A percentile compares a stretch with the other conserved stretches of the same genome.
phyloP scores from a whole-genome alignment of 768 basidiomycete genomes.

The Pholiota molesta region DNA sequence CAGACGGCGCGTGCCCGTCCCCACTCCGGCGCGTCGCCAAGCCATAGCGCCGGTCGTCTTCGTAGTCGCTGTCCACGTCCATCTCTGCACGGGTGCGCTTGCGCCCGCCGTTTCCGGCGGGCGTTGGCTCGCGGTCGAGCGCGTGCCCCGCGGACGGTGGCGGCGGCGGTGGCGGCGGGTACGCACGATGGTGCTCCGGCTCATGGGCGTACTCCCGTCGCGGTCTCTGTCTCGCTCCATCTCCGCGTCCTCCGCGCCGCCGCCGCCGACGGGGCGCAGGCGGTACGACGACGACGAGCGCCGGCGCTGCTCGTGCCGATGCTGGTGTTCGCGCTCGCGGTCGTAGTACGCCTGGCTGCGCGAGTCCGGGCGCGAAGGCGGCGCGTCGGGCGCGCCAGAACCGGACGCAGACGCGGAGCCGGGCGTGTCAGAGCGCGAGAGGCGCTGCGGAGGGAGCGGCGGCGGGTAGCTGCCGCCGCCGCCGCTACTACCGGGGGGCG shows the following conservation, averaged over 20 bases:
- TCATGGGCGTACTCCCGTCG: not conserved
- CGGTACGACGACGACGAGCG: not conserved
- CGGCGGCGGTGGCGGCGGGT: not conserved
- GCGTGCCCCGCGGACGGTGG: not conserved
- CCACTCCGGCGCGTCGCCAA: slow-evolving; percentile 15
- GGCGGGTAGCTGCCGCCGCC: slow-evolving; percentile 21
- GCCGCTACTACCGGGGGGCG: not conserved
- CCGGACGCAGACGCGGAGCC: slow-evolving; percentile 54
- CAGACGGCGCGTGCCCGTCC: not conserved
- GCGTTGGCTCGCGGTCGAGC: not conserved
- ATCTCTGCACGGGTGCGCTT: slow-evolving; percentile 66
- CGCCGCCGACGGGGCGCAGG: not conserved
- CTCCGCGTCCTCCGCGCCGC: not conserved
- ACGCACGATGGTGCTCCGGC: not conserved
- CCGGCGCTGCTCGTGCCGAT: not conserved
- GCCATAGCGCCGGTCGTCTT: slow-evolving; percentile 32
- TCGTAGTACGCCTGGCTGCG: slow-evolving; percentile 41
- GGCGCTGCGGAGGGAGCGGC: slow-evolving; percentile 14
- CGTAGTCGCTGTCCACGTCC: slow-evolving; percentile 62
- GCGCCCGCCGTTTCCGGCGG: not conserved
- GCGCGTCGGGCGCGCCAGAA: slow-evolving; percentile 35
- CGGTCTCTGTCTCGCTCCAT: not conserved
- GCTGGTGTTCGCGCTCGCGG: slow-evolving; percentile 29
- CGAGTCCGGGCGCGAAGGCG: slow-evolving; percentile 54
- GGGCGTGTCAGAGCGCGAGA: slow-evolving; percentile 61